Conservation (phyloP, 1,284 basidiomycete genomes). For the Ganoderma meredithae region DNA sequence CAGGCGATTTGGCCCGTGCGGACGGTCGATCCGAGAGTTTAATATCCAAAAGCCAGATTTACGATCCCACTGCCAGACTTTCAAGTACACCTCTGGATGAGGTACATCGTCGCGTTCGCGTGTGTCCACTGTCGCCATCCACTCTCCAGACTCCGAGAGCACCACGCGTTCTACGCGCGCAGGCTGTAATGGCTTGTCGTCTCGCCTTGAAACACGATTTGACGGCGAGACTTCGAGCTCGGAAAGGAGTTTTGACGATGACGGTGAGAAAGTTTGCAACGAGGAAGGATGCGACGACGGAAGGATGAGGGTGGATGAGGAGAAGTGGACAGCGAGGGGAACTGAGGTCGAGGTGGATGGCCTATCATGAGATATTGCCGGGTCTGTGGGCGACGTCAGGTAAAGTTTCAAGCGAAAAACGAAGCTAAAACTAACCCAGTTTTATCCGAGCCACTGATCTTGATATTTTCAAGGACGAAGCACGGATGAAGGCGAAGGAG, state of each 20-base stretch:
- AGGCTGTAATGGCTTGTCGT: conserved; percentile 82
- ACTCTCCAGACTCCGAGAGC: conserved; percentile 76
- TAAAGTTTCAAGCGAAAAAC: conserved; percentile 10
- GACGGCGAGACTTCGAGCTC: conserved; percentile 96
- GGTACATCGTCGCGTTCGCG: conserved; percentile 73
- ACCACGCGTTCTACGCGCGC: conserved; percentile 78
- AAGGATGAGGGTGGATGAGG: conserved; percentile 81
- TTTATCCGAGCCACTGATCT: conserved; percentile 83
- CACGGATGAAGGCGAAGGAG: conserved; percentile 80
- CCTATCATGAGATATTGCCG: conserved; percentile 48
- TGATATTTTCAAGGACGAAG: conserved; percentile 75
- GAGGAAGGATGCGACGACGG: conserved; percentile 96
- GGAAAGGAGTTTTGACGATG: conserved; percentile 74
- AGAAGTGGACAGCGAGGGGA: conserved; percentile 77
- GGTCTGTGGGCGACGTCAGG: conserved; percentile 46
- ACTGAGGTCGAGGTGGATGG: conserved; percentile 52
- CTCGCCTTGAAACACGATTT: conserved; percentile 87
- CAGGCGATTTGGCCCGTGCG: conserved; percentile 78
- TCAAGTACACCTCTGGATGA: conserved; percentile 80
- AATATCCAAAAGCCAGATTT: conserved; percentile 69
- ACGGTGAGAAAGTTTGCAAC: conserved; percentile 89
- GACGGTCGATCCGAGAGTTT: conserved; percentile 91
- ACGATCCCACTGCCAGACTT: conserved; percentile 89
- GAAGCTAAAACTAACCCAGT: conserved; percentile 60
- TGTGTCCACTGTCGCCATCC: conserved; percentile 94